Evolutionary conservation across 2,329 filamentous ascomycete species (phyloP).

Genomic region (Madurella mycetomatis): DNA sequence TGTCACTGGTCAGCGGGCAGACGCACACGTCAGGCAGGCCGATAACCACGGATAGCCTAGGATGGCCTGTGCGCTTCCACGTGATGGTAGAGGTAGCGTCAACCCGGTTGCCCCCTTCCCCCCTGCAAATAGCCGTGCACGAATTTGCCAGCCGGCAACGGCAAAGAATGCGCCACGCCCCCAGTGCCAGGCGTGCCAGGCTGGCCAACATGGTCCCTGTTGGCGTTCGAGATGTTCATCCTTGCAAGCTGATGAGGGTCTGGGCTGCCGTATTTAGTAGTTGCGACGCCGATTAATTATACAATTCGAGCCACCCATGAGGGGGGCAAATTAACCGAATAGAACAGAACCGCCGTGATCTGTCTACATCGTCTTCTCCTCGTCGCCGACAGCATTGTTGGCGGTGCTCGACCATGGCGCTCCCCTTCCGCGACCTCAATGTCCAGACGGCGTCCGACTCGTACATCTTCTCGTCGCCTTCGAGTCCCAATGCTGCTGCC

Average conservation of each 20-base stretch:
- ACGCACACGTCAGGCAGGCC: conserved; percentile 21
- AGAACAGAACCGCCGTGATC: background rate
- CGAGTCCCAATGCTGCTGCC: conserved; percentile 81
- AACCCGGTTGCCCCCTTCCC: conserved; percentile 6
- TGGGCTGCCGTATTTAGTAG: too few relatives aligned
- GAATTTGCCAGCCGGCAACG: background rate
- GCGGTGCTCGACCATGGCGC: conserved; percentile 31
- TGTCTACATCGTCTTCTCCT: background rate
- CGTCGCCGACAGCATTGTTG: conserved; percentile 3
- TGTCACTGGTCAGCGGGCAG: conserved; percentile 19
- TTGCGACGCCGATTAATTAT: too few relatives aligned
- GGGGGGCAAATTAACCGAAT: background rate
- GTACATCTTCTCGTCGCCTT: conserved; percentile 96
- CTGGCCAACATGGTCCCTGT: background rate
- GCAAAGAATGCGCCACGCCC: conserved; percentile 1
- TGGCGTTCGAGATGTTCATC: background rate
- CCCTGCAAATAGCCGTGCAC: conserved; percentile 8
- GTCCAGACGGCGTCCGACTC: conserved; percentile 86
- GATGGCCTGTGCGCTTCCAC: conserved; percentile 17
- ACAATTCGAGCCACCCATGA: background rate
- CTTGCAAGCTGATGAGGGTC: background rate
- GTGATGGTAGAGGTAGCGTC: conserved; percentile 14
- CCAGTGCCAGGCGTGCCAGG: conserved; percentile 2
- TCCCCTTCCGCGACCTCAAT: conserved; percentile 94
- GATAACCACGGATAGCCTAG: conserved; percentile 5